These are phyloP conservation scores for Didymella exigua DNA, from an alignment of 2,329 filamentous ascomycete species.

Conservation along the genomic window DNA sequence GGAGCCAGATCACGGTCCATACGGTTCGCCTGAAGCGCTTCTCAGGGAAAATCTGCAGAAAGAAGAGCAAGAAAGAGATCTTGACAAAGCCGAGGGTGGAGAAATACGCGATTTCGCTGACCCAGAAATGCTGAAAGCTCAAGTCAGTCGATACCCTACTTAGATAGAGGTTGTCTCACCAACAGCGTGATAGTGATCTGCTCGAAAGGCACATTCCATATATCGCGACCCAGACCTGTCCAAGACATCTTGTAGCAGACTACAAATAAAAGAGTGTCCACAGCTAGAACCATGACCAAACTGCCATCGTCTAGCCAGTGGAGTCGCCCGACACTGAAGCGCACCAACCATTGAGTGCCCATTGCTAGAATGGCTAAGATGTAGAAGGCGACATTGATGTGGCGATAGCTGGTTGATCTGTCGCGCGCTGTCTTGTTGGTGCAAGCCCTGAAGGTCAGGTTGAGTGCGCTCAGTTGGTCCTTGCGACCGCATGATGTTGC, in stretches of 20 bases:
- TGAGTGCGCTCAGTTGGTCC: background rate
- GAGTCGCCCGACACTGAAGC: slow-evolving; percentile 4
- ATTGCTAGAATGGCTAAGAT: background rate
- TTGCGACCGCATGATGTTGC: background rate
- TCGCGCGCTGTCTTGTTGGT: slow-evolving; percentile 7
- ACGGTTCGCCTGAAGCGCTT: slow-evolving; percentile 19
- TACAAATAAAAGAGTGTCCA: slow-evolving; percentile 9
- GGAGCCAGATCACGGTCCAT: slow-evolving; percentile 21
- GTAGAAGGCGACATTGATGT: slow-evolving; percentile 6
- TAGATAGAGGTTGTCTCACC: background rate
- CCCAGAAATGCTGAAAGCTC: slow-evolving; percentile 27
- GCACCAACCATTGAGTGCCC: background rate
- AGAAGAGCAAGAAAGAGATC: slow-evolving; percentile 35
- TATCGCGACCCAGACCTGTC: slow-evolving; percentile 15
- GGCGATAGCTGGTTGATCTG: slow-evolving; percentile 8
- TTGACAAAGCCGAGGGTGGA: slow-evolving; percentile 29
- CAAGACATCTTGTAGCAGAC: slow-evolving; percentile 19
- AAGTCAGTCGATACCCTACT: background rate
- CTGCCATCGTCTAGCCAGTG: slow-evolving; percentile 7
- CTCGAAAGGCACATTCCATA: slow-evolving; percentile 12
- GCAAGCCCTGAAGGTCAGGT: slow-evolving; percentile 1
- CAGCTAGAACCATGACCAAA: slow-evolving; percentile 1
- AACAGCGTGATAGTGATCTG: slow-evolving; percentile 17
- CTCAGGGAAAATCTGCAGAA: slow-evolving; percentile 36
- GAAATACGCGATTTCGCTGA: slow-evolving; percentile 42